Evolutionary conservation across 1,139 yeast species (phyloP).

Genomic region (Diutina scorzettiae): DNA sequence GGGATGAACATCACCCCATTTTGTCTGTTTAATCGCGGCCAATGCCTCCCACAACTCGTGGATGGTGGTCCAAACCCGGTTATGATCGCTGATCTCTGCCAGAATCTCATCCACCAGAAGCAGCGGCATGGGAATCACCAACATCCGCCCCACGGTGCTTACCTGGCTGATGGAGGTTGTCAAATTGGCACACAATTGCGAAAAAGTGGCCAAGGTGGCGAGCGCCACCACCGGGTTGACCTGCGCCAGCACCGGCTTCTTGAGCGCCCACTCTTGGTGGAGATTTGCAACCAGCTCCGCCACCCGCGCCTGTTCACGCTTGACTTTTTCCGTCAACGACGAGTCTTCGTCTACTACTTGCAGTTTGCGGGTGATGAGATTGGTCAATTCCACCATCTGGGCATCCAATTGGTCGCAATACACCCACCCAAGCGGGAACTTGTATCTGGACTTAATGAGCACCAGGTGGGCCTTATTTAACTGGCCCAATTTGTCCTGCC

Average conservation of each 20-base stretch:
- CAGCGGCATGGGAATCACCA: conserved; percentile 13
- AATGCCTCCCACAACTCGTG: conserved; percentile 19
- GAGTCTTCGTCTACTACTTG: conserved; percentile 29
- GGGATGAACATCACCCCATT: conserved; percentile 1
- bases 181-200: conserved; percentile 15
- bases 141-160: conserved; percentile 11
- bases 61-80: conserved; percentile 19
- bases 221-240: conserved; percentile 42
- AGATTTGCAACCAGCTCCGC: conserved; percentile 19
- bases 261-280: conserved; percentile 32
- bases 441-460: not conserved
- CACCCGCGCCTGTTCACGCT: conserved; percentile 28
- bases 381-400: conserved; percentile 32
- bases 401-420: conserved; percentile 52
- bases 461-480: not conserved
- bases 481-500: not conserved
- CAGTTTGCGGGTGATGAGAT: conserved; percentile 28
- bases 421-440: conserved; percentile 42
- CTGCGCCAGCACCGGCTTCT: conserved; percentile 36
- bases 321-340: conserved; percentile 29
- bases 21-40: not conserved
- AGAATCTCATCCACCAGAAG: not conserved
- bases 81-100: not conserved
- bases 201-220: conserved; percentile 30
- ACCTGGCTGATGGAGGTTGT: not conserved